phyloP scores from a whole-genome alignment of 345 rosid species.

The Gossypium longicalyx region DNA sequence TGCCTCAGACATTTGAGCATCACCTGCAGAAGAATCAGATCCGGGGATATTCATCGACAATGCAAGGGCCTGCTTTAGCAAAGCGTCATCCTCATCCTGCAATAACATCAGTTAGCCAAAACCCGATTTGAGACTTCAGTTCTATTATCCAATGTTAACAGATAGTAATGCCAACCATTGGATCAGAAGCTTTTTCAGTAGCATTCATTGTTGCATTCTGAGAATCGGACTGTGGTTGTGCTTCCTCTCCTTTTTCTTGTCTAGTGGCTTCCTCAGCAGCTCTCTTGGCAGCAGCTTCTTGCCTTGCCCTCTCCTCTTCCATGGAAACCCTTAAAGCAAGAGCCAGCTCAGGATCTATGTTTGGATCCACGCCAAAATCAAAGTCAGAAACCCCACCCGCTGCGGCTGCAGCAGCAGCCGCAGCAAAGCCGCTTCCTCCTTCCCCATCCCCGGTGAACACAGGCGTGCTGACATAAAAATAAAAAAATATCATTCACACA shows the following conservation, averaged over 20 bases:
- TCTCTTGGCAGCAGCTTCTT: constrained; percentile 83
- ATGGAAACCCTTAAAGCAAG: constrained; percentile 81
- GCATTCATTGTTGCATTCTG: constrained; percentile 37
- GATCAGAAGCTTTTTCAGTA: constrained; percentile 39
- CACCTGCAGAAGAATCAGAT: constrained; percentile 35
- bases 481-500: constrained; percentile 7
- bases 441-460: constrained; percentile 66
- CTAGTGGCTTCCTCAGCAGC: constrained; percentile 59
- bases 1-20: constrained; percentile 63
- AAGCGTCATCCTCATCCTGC: constrained; percentile 51
- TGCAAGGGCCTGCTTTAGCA: constrained; percentile 62
- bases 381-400: constrained; percentile 47
- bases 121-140: constrained; percentile 2
- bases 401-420: constrained; percentile 50
- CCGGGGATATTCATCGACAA: constrained; percentile 44
- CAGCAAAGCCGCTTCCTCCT: constrained; percentile 70
- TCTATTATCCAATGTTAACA: background rate
- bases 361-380: constrained; percentile 85
- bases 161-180: constrained; percentile 40
- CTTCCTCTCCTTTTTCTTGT: constrained; percentile 50
- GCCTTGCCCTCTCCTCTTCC: constrained; percentile 92
- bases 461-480: constrained; percentile 50
- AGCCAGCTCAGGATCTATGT: constrained; percentile 82
- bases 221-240: constrained; percentile 39
- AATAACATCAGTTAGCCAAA: constrained; percentile 13